Percentiles rank a stretch among this genome's conserved stretches.
Evolutionary conservation across 208 protist species (phyloP).

Genomic region (Leishmania major): DNA sequence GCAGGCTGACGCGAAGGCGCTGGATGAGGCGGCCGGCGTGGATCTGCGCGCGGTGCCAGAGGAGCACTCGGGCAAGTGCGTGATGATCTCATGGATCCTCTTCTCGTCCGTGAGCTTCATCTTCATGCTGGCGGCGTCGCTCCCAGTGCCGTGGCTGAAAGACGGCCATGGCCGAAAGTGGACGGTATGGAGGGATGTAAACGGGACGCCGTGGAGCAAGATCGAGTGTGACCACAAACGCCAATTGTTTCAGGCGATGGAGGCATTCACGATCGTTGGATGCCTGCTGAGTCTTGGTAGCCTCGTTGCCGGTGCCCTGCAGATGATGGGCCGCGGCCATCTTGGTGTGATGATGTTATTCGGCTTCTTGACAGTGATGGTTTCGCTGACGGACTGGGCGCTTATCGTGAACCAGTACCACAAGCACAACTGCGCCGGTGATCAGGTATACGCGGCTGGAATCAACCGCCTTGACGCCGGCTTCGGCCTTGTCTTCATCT

Average conservation of each 20-base stretch:
- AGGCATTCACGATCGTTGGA: slow-evolving; percentile 46
- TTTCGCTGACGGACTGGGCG: slow-evolving; percentile 42
- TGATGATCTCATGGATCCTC: slow-evolving; percentile 38
- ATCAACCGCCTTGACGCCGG: slow-evolving; percentile 54
- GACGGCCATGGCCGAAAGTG: slow-evolving; percentile 45
- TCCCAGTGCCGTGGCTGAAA: slow-evolving; percentile 46
- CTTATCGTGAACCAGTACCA: slow-evolving; percentile 55
- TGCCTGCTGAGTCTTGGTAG: slow-evolving; percentile 32
- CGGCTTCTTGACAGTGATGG: slow-evolving; percentile 26
- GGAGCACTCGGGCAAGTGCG: slow-evolving; percentile 32
- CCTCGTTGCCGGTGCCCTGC: slow-evolving; percentile 40
- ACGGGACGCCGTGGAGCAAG: slow-evolving; percentile 33
- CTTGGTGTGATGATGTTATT: slow-evolving; percentile 44
- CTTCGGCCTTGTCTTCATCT: slow-evolving; percentile 40
- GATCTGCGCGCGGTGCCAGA: slow-evolving; percentile 38
- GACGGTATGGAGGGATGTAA: slow-evolving; percentile 47
- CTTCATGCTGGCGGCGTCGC: slow-evolving; percentile 47
- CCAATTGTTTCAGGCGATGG: slow-evolving; percentile 52
- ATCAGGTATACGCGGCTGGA: slow-evolving; percentile 27
- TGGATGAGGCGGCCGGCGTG: slow-evolving; percentile 33
- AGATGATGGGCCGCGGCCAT: slow-evolving; percentile 40
- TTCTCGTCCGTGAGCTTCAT: slow-evolving; percentile 45
- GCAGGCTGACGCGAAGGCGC: slow-evolving; percentile 23
- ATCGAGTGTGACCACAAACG: slow-evolving; percentile 43
- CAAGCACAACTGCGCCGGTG: slow-evolving; percentile 50